A percentile compares a stretch with the other conserved stretches of the same genome.
phyloP scores from a whole-genome alignment of 164 flowering plant species.

The Stephania japonica region DNA sequence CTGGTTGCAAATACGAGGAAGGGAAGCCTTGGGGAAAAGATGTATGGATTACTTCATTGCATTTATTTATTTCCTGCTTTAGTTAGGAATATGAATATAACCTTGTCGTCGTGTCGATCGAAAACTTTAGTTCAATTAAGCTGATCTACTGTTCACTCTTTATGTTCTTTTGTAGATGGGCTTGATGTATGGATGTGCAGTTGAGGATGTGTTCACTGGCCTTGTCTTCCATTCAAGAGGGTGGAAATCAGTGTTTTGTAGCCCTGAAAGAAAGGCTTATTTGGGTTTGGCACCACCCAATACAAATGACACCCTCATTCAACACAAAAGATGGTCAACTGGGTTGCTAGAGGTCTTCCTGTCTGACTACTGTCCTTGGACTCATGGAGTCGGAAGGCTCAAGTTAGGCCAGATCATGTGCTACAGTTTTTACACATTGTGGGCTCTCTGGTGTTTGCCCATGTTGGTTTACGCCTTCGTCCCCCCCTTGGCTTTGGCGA shows the following conservation, averaged over 20 bases:
- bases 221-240: constrained; percentile 50
- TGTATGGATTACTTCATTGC: constrained; percentile 4
- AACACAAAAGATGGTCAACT: constrained; percentile 51
- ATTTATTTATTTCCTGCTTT: background rate
- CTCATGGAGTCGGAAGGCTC: constrained; percentile 35
- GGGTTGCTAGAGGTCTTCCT: constrained; percentile 48
- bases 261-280: constrained; percentile 39
- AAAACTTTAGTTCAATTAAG: background rate
- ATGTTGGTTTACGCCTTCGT: constrained; percentile 30
- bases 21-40: constrained; percentile 26
- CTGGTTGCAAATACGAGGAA: constrained; percentile 19
- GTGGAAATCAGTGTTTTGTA: constrained; percentile 42
- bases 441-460: constrained; percentile 46
- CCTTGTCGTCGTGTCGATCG: background rate
- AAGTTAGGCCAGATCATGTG: constrained; percentile 44
- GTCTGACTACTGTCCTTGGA: constrained; percentile 51
- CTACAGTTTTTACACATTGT: constrained; percentile 37
- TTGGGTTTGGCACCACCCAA: constrained; percentile 47
- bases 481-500: constrained; percentile 30
- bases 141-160: too few species aligned
- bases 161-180: constrained; percentile 37
- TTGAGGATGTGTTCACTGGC: constrained; percentile 56
- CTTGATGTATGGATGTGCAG: constrained; percentile 48
- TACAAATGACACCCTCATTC: constrained; percentile 35
- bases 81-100: background rate